Evolutionary conservation across 2,329 filamentous ascomycete genomes (phyloP), one percentile per base, ranked within the genome.

Genomic region (Paramyrothecium sp.): DNA sequence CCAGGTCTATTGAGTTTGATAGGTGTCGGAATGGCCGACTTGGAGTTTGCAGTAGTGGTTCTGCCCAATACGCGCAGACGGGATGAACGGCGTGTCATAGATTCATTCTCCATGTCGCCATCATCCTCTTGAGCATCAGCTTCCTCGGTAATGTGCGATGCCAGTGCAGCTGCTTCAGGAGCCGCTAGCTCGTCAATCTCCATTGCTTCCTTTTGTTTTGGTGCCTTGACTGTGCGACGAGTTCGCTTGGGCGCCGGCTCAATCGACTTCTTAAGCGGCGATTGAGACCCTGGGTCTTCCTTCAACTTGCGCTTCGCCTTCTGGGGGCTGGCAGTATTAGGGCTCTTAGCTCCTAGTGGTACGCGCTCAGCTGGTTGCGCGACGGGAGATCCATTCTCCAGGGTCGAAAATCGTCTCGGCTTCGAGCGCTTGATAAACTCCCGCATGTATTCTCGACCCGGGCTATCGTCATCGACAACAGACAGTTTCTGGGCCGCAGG

Each of bases 341-440:
- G 70, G 65, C 70, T 74, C 67, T 70, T 71, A 56, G 59, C 63
- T 26, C 63, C 71, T 19, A 75, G 65, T 50, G 73, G 70, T 38
- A 61, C 61, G 34, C 73, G 67, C 59, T 69, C 65, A 1, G 51
- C 20, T 7, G 55, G n/a, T 8, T 59, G 57, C 7, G 68, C 64
- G 22, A 71, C 61, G 16, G 70, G 69, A n/a, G 70, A 72, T 3
- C 70, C 71, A 1, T 65, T 61, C 44, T 70, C 69, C 1, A 70
- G 67, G 13, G 71, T 61, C 2, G 70, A 68, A 3, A 61, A 58
- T 49, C 66, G 58, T 60, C 63, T 65, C 12, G 63, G 67, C 20
- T 63, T 68, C 23, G 71, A 66, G n/a, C 69, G 69, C 52, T 68
- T 70, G 58, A 74, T 74, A 48, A 75, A 75, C 17, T 69, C 67